Conservation (phyloP, 176 grass and related monocot genomes). For the Eremochloa ophiuroides region DNA sequence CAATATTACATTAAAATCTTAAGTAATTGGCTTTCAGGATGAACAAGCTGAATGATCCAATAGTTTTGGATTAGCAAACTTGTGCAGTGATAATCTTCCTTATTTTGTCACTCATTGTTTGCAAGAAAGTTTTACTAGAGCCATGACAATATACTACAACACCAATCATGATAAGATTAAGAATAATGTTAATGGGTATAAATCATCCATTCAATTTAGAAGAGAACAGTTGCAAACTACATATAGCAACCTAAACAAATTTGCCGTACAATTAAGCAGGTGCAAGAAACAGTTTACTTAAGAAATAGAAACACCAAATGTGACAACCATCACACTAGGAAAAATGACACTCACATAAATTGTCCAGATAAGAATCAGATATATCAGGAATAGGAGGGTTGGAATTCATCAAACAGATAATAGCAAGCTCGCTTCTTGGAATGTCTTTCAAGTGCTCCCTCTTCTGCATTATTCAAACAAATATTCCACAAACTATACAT, state of each 20-base stretch:
- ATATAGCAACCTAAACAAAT: conserved; percentile 17
- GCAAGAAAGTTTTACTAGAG: not conserved
- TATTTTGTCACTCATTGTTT: conserved; percentile 12
- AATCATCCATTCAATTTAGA: conserved; percentile 13
- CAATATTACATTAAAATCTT: not conserved
- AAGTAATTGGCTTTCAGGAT: not conserved
- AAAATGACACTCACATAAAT: conserved; percentile 60
- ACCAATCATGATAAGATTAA: not conserved
- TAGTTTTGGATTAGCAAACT: not conserved
- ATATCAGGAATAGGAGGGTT: conserved; percentile 92
- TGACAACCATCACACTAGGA: not conserved
- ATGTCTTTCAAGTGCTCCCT: conserved; percentile 53
- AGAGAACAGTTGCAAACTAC: conserved; percentile 17
- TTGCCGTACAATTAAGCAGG: not conserved
- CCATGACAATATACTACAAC: conserved; percentile 5
- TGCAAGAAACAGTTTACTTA: not conserved
- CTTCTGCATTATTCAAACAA: conserved; percentile 59
- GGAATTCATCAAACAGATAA: conserved; percentile 73
- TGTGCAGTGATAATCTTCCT: not conserved
- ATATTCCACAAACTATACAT: conserved; percentile 13
- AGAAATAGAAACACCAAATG: conserved; percentile 13
- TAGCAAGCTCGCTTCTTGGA: conserved; percentile 60
- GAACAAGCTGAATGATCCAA: not conserved
- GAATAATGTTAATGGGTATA: conserved; percentile 14
- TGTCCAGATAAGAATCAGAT: conserved; percentile 69